Base-by-base conservation (phyloP, 441 rosid species). In the Erodium trifolium region DNA sequence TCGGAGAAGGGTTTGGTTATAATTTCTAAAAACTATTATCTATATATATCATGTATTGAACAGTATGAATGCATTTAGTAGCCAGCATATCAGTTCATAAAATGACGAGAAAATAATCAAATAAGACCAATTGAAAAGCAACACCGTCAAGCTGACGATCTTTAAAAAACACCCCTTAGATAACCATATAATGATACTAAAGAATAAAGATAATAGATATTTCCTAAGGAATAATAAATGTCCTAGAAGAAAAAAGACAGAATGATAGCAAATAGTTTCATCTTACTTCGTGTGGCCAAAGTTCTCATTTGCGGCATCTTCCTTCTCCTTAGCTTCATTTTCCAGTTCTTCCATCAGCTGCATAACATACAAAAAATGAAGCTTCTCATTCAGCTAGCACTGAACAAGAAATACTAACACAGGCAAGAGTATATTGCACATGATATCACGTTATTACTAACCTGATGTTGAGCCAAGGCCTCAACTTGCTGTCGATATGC, bases 401-500 rank as follows among this genome's bases (percentile, higher is more conserved):
- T 69, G 34, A 67, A 67, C 41, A n/a, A 47, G 37, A 6, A 45
- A 16, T 18, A 27, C 35, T 41, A 62, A 72, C 69, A 63, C 2
- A 68, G 16, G 9, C 41, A 60, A 66, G 63, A 74, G 35, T 66
- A 34, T 51, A 70, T 29, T 63, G 8, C 39, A 37, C 18, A 45
- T 45, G 60, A 12, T 29, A 68, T 17, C 27, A 68, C 27, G 51
- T 18, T 14, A 39, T 74, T 63, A 79, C 83, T 67, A 10, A 96
- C 99, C 88, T 93, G 98, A 82, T 96, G 89, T 73, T 91, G 97
- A 71, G 98, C 90, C 79, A 96, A 83, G 66, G 84, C 83, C 80
- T 93, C 94, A 78, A 96, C 99, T 83, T 96, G 88, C 82, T 96
- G 97, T 73, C 98, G 81, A 78, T 96, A 96, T 6, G 96, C 98